Conservation (phyloP, 2,329 filamentous ascomycete species). For the Botryosphaeria dothidea region DNA sequence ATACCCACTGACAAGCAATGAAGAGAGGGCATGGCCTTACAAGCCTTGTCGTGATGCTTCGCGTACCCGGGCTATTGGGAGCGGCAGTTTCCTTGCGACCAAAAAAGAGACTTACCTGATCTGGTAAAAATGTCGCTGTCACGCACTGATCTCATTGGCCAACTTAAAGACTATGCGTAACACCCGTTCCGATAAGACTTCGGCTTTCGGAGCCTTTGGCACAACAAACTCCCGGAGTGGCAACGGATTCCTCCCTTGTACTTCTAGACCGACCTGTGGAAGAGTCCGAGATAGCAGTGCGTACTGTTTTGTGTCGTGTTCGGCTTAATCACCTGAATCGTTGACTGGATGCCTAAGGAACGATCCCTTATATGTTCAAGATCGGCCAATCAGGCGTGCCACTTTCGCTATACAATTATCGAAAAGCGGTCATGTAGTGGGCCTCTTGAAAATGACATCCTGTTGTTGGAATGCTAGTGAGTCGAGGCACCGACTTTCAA, state of each 20-base stretch:
- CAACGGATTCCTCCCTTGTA: not conserved
- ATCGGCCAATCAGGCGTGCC: not conserved
- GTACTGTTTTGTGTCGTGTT: not conserved
- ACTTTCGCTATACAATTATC: not conserved
- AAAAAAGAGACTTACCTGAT: not conserved
- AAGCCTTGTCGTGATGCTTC: not conserved
- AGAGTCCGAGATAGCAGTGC: not conserved
- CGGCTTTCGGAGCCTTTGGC: not conserved
- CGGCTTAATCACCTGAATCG: not conserved
- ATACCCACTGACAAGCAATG: no score
- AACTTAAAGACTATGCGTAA: not conserved
- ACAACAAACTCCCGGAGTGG: not conserved
- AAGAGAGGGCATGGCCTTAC: not conserved
- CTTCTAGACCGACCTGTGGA: not conserved
- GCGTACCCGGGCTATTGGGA: not conserved
- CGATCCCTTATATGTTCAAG: not conserved
- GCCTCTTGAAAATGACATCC: not conserved
- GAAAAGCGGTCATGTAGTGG: not conserved
- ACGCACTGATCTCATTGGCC: not conserved
- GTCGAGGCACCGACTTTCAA: no score
- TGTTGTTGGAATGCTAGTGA: not conserved
- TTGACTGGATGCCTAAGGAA: not conserved
- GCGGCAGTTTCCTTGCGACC: not conserved
- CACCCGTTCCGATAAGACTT: not conserved
- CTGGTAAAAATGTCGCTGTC: not conserved